These are phyloP conservation scores for Fomitopsis serialis DNA, from an alignment of 768 basidiomycete genomes.

Conservation along the genomic window DNA sequence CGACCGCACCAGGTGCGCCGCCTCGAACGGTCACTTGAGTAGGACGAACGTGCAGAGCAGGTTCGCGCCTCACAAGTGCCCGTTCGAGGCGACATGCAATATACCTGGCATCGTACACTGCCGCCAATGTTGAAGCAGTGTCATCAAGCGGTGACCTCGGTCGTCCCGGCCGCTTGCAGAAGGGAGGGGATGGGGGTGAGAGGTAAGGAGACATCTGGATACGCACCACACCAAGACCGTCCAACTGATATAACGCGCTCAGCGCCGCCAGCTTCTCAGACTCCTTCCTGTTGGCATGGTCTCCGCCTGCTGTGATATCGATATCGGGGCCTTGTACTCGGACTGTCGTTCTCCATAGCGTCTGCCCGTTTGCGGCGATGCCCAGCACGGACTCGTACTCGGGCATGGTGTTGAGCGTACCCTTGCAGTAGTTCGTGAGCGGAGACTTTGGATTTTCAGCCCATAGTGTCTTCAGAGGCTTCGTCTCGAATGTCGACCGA, in stretches of 20 bases:
- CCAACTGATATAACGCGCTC: constrained; percentile 68
- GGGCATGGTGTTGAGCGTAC: constrained; percentile 15
- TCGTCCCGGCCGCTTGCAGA: too few relatives aligned
- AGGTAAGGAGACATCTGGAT: neutral
- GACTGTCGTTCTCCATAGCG: constrained; percentile 30
- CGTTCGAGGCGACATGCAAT: too few relatives aligned
- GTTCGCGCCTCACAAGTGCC: too few relatives aligned
- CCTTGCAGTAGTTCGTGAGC: constrained; percentile 36
- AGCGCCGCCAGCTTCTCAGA: constrained; percentile 75
- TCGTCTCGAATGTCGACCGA: constrained; percentile 19
- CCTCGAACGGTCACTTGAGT: too few relatives aligned
- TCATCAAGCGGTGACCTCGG: too few relatives aligned
- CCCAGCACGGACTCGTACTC: constrained; percentile 27
- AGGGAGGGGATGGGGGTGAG: too few relatives aligned
- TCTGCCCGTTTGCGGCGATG: constrained; percentile 18
- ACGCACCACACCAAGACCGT: constrained; percentile 59
- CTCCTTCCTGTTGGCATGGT: constrained; percentile 51
- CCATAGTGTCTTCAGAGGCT: constrained; percentile 24
- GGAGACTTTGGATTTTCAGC: constrained; percentile 48
- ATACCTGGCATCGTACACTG: too few relatives aligned
- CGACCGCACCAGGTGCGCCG: too few relatives aligned
- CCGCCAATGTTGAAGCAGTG: too few relatives aligned
- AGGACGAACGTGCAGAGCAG: too few relatives aligned
- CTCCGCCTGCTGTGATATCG: constrained; percentile 17
- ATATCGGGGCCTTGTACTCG: constrained; percentile 4